Percentiles rank a stretch among this genome's conserved stretches.
These are phyloP conservation scores for Fusarium falciforme DNA, from an alignment of 2,329 filamentous ascomycete genomes.

Conservation along the genomic window DNA sequence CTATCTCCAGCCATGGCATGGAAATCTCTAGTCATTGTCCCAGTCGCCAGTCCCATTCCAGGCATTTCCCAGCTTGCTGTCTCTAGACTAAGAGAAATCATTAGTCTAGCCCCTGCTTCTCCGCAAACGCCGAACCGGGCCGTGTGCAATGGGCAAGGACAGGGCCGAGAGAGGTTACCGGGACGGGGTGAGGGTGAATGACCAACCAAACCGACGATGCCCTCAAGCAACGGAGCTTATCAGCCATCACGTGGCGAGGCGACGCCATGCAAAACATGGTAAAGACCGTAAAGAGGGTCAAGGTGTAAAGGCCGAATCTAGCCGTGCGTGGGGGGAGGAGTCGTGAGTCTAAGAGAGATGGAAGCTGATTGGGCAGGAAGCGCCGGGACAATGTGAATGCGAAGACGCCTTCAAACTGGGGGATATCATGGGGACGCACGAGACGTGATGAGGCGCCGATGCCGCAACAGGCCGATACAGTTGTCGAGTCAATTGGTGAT, in stretches of 20 bases:
- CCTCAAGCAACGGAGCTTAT: constrained; percentile 39
- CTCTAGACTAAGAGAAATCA: constrained; percentile 9
- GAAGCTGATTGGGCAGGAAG: constrained; percentile 23
- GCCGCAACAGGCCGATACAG: constrained; percentile 38
- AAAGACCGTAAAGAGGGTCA: constrained; percentile 1
- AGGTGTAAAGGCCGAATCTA: constrained; percentile 40
- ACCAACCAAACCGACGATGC: constrained; percentile 9
- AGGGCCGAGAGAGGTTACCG: constrained; percentile 25
- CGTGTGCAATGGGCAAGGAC: constrained; percentile 5
- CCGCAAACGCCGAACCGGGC: constrained; percentile 34
- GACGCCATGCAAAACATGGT: constrained; percentile 7
- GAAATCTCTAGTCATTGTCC: constrained; percentile 10
- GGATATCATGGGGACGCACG: neutral
- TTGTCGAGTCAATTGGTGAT: constrained; percentile 27
- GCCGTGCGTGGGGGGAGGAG: constrained; percentile 34
- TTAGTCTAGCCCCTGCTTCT: neutral
- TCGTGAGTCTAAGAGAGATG: neutral
- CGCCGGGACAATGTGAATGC: constrained; percentile 1
- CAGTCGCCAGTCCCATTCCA: constrained; percentile 33
- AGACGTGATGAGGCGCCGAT: constrained; percentile 15
- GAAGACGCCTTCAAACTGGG: constrained; percentile 3
- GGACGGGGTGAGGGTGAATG: neutral
- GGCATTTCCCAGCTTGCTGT: constrained; percentile 22
- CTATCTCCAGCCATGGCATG: constrained; percentile 31
- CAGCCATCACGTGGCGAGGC: constrained; percentile 41